Percentiles rank a stretch among this genome's conserved stretches.
Conservation (phyloP, 83 land plant species). For the Diphasiastrum complanatum region DNA sequence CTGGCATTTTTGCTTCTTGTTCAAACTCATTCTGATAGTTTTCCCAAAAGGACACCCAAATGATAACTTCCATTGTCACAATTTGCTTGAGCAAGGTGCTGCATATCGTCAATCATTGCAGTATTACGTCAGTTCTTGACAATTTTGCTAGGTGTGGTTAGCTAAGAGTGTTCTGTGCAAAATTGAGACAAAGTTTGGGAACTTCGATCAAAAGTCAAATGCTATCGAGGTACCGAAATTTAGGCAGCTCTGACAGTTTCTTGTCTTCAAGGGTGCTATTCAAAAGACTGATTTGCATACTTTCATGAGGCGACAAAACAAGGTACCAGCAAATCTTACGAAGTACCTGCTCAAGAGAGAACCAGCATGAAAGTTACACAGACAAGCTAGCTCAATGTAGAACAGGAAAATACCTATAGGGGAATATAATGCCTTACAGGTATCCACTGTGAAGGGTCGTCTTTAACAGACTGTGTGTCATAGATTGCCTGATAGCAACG, state of each 20-base stretch:
- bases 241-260: conserved; percentile 81
- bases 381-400: not conserved
- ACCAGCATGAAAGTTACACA: not conserved
- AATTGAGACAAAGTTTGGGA: no score
- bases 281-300: conserved; percentile 91
- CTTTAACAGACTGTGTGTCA: conserved; percentile 78
- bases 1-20: conserved; percentile 62
- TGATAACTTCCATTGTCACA: conserved; percentile 95
- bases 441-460: conserved; percentile 68
- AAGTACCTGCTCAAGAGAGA: conserved; percentile 43
- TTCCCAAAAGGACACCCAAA: conserved; percentile 81
- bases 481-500: conserved; percentile 93
- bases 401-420: not conserved
- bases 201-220: not conserved
- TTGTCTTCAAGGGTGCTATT: conserved; percentile 90
- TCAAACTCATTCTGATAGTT: conserved; percentile 67
- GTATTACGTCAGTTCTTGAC: no score
- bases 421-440: conserved; percentile 46
- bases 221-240: conserved; percentile 48
- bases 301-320: conserved; percentile 86
- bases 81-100: conserved; percentile 72
- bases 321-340: conserved; percentile 98
- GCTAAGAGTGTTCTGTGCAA: not conserved
- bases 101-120: not conserved
- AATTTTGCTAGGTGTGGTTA: not conserved